Evolutionary conservation across 75 land plant species (phyloP), one percentile per base, ranked within the genome.

Genomic region (Azolla pinnata): DNA sequence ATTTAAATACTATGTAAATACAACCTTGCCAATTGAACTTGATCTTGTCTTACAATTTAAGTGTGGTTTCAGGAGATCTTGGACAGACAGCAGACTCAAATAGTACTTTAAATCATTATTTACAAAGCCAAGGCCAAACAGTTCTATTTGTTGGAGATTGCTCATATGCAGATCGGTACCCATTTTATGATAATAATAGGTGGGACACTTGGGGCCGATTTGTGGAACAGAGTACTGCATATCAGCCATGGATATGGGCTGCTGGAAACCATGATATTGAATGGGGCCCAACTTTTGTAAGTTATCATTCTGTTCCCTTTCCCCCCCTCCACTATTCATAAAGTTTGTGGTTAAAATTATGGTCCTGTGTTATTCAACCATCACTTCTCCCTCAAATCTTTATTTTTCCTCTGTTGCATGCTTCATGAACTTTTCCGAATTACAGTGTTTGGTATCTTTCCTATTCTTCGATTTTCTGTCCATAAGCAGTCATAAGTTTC

Each of bases 171-270:
- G 74, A 72, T 60, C 21, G 27, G 9, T 65, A 73, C 45, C 64
- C 69, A 33, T 60, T 55, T 17, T 40, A 72, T 25, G 16, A 72
- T 48, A 58, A 72, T 16, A 61, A 57, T 26, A 56, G 74, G 2
- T 72, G 47, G 62, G 74, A 72, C 45, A 72, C 74, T 29, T 72
- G 74, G 74, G 57, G 63, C 5, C 68, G 74, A 20, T 65, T 72
- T 34, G 18, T 72, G 34, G 74, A 72, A 18, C 63, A 34, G 16
- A 65, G 74, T 31, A 44, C 74, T 29, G 74, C 74, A 0, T 72
- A 72, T 60, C 74, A 72, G 60, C 68, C 74, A 26, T 72, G 60
- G 57, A 58, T 72, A 1, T 72, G 74, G 74, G 49, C 74, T 12
- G 0, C 59, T 12, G 73, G 73, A 34, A 72, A 72, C 35, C 74